These are phyloP conservation scores for Dactylellina parvicollis DNA, from an alignment of 2,329 filamentous ascomycete genomes.

Conservation along the genomic window DNA sequence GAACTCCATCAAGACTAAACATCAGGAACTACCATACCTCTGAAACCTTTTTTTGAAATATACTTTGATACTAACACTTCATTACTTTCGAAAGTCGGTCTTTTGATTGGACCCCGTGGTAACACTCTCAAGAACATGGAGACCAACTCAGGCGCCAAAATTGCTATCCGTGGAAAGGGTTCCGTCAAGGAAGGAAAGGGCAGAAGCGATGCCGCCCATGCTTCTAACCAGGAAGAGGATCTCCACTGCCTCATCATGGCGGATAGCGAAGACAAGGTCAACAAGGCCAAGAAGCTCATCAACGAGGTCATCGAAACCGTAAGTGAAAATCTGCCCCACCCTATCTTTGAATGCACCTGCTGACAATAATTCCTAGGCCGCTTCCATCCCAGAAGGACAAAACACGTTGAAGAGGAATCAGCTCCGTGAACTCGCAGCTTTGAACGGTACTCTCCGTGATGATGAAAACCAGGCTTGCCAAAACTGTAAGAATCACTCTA, in stretches of 20 bases:
- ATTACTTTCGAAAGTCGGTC: conserved; percentile 87
- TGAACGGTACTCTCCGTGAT: conserved; percentile 98
- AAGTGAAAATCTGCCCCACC: conserved; percentile 63
- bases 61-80: conserved; percentile 81
- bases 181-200: conserved; percentile 99
- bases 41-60: conserved; percentile 52
- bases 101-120: conserved; percentile 99
- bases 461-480: conserved; percentile 99
- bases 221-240: conserved; percentile 99
- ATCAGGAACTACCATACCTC: conserved; percentile 31
- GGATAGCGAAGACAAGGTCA: conserved; percentile 98
- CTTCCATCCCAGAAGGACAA: conserved; percentile 97
- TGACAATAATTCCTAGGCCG: conserved; percentile 72
- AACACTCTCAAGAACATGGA: conserved; percentile 99
- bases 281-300: conserved; percentile 97
- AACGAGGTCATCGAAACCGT: conserved; percentile 99
- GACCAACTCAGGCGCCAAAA: conserved; percentile 94
- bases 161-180: conserved; percentile 98
- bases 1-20: conserved; percentile 46
- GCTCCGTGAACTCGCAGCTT: conserved; percentile 92
- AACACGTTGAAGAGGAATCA: conserved; percentile 99
- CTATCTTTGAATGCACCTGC: conserved; percentile 18
- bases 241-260: conserved; percentile 99
- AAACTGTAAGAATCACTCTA: conserved; percentile 73
- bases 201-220: conserved; percentile 96